phyloP scores from a whole-genome alignment of 345 rosid genomes.

The Cardamine occulta region DNA sequence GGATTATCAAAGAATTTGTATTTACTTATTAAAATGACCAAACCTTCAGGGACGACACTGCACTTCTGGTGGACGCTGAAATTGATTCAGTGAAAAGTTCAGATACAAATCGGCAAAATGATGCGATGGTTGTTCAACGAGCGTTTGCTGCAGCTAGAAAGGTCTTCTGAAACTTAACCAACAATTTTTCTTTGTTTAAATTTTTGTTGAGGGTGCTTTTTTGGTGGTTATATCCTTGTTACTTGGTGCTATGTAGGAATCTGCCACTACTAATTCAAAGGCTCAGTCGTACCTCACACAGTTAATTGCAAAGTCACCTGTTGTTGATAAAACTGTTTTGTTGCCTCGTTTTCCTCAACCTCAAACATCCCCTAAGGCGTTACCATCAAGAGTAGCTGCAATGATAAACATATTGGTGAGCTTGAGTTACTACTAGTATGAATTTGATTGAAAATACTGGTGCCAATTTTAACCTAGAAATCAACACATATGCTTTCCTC shows the following conservation, averaged over 20 bases:
- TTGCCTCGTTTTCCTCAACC: slow-evolving; percentile 81
- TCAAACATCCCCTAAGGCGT: slow-evolving; percentile 57
- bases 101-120: slow-evolving; percentile 73
- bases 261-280: slow-evolving; percentile 58
- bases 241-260: slow-evolving; percentile 54
- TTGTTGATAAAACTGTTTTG: slow-evolving; percentile 45
- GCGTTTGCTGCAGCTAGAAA: slow-evolving; percentile 73
- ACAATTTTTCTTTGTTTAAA: slow-evolving; percentile 8
- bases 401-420: slow-evolving; percentile 89
- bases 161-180: slow-evolving; percentile 48
- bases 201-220: slow-evolving; percentile 14
- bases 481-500: neutral
- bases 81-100: slow-evolving; percentile 48
- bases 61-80: slow-evolving; percentile 53
- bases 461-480: neutral
- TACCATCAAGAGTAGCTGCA: slow-evolving; percentile 86
- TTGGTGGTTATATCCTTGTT: slow-evolving; percentile 29
- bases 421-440: slow-evolving; percentile 22
- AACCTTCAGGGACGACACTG: slow-evolving; percentile 69
- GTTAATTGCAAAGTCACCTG: slow-evolving; percentile 71
- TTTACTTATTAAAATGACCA: slow-evolving; percentile 29
- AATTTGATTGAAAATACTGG: neutral
- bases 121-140: slow-evolving; percentile 87
- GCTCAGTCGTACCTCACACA: slow-evolving; percentile 65
- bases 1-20: slow-evolving; percentile 11